These are phyloP conservation scores for Hapsidospora chrysogenum DNA, from an alignment of 495 filamentous ascomycete genomes.

Conservation along the genomic window DNA sequence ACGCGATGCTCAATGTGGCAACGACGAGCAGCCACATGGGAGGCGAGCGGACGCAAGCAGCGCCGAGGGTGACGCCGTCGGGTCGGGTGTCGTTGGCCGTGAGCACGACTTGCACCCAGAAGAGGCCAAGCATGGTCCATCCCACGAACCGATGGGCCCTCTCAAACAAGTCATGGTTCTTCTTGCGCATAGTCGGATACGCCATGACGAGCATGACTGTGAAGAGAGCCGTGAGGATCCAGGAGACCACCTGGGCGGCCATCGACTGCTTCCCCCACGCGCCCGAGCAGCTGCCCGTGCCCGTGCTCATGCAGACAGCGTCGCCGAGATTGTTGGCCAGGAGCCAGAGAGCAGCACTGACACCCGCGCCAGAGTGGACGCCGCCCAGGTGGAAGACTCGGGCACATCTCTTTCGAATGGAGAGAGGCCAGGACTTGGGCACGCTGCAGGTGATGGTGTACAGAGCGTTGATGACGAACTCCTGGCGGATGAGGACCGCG, in stretches of 20 bases:
- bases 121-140: constrained; percentile 33
- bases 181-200: constrained; percentile 26
- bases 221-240: constrained; percentile 12
- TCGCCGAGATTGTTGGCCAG: constrained; percentile 36
- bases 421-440: constrained; percentile 38
- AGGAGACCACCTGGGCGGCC: constrained; percentile 12
- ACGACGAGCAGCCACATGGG: constrained; percentile 38
- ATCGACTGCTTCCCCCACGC: constrained; percentile 8
- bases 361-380: constrained; percentile 45
- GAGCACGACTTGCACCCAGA: constrained; percentile 29
- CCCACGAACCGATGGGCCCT: constrained; percentile 38
- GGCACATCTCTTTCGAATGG: constrained; percentile 38
- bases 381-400: constrained; percentile 53
- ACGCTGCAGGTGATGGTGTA: constrained; percentile 32
- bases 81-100: constrained; percentile 15
- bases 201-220: constrained; percentile 15
- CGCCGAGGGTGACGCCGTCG: constrained; percentile 8
- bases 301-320: constrained; percentile 15
- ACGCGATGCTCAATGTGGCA: constrained; percentile 33
- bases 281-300: constrained; percentile 14
- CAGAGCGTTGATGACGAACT: constrained; percentile 45
- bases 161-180: constrained; percentile 38
- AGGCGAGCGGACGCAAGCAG: constrained; percentile 24
- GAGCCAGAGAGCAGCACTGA: constrained; percentile 46
- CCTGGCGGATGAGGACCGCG: constrained; percentile 37